phyloP scores from a whole-genome alignment of 768 basidiomycete species.

The Mycena alexandri region DNA sequence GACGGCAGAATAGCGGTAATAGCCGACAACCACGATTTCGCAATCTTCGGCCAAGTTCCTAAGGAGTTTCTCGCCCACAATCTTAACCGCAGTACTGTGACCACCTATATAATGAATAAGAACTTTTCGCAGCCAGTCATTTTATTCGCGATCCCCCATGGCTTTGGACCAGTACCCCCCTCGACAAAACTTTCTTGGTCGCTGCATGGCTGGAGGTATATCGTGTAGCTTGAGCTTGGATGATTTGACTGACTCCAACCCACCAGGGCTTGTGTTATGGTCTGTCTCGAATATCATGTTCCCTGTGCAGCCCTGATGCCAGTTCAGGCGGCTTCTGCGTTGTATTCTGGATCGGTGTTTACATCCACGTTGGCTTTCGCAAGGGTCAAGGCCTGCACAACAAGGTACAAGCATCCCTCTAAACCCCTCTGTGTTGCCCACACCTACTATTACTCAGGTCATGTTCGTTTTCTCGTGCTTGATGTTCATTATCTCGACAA shows the following conservation, averaged over 20 bases:
- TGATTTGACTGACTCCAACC: not conserved
- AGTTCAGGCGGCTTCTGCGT: slow-evolving; percentile 30
- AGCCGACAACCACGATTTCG: too few species aligned
- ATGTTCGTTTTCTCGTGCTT: slow-evolving; percentile 36
- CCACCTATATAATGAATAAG: too few species aligned
- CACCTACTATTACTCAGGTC: slow-evolving; percentile 17
- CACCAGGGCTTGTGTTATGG: slow-evolving; percentile 28
- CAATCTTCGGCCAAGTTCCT: not conserved
- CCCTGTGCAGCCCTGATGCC: too few species aligned
- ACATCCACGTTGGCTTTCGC: slow-evolving; percentile 19
- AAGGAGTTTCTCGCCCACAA: too few species aligned
- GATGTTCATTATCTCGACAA: slow-evolving; percentile 38
- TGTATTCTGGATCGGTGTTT: slow-evolving; percentile 32
- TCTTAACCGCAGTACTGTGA: too few species aligned
- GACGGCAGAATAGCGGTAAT: too few species aligned
- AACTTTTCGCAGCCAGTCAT: too few species aligned
- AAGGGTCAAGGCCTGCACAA: slow-evolving; percentile 24
- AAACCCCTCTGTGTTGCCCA: too few species aligned
- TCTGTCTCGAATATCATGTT: not conserved
- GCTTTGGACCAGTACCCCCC: slow-evolving; percentile 26
- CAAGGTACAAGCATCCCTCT: not conserved
- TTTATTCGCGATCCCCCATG: not conserved
- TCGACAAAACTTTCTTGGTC: slow-evolving; percentile 36
- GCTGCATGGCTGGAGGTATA: slow-evolving; percentile 39
- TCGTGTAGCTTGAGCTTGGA: not conserved